Base-by-base conservation (phyloP, 768 basidiomycete species). In the Saitozyma podzolica region DNA sequence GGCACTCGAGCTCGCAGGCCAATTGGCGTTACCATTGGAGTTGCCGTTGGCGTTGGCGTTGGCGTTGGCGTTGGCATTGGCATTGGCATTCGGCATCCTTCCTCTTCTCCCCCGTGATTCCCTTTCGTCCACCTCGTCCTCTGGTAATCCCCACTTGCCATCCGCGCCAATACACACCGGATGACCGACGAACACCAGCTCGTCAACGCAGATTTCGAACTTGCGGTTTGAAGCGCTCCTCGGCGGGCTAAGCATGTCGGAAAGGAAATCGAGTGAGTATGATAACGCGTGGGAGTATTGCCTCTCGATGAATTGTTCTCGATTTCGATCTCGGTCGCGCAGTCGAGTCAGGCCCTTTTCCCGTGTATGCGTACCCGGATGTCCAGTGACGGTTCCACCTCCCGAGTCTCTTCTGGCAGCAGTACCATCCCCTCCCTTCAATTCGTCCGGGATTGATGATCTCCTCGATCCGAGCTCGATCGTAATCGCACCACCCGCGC, bases 121-220 rank as follows among this genome's bases (percentile, higher is more conserved):
- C 16, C 29, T 14, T 37, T 39, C 65, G 57, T 67, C 75, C 66
- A 80, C 58, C 14, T 61, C 66, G 17, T 78, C 70, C 43, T 70
- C 59, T 54, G 73, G 67, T 61, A 71, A 90, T 47, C 82, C 82
- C 92, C 93, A 93, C 13, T 74, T 82, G 0, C 88, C 90, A 67
- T 88, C 87, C 39, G 82, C 72, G 56, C 90, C 88, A 10, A 85
- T 85, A 74, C 89, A 90, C 2, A 97, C 92, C 1, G 95, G 96
- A 77, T 98, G 94, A 0, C 96, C 96, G 50, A 97, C 84, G 77
- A 97, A 98, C 6, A 87, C 90, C 29, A 98, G 83, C 70, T 93
- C 88, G 75, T 98, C 93, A 29, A 96, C 88, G 47, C 91, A 80
- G 40, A 99, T 85, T 76, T 95, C 92, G 74, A 96, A 97, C 73